phyloP scores from a whole-genome alignment of 345 rosid genomes.

The Lepidium didymum region DNA sequence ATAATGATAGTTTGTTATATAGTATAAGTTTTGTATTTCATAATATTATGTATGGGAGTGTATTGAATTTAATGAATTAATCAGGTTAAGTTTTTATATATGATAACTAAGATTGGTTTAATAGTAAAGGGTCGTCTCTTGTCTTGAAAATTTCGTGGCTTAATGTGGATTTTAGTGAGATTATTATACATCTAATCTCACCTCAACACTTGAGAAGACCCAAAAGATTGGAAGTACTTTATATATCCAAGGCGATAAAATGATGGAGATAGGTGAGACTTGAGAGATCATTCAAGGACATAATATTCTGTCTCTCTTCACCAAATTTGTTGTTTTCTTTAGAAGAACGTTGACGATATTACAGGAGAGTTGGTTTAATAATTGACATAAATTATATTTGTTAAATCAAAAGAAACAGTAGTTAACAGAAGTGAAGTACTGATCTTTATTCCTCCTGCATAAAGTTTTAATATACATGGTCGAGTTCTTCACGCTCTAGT shows the following conservation, averaged over 20 bases:
- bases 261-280: conserved; percentile 10
- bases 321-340: conserved; percentile 8
- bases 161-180: conserved; percentile 3
- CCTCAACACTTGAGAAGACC: neutral
- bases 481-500: too few species aligned
- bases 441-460: too few species aligned
- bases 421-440: neutral
- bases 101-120: neutral
- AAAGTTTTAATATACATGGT: too few species aligned
- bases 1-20: neutral
- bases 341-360: conserved; percentile 20
- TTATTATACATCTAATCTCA: conserved; percentile 1
- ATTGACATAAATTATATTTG: conserved; percentile 1
- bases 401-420: neutral
- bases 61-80: neutral
- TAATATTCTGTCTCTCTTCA: conserved; percentile 22
- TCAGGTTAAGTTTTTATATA: neutral
- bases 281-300: neutral
- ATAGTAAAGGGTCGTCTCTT: neutral
- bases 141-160: neutral
- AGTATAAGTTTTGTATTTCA: neutral
- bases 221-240: conserved; percentile 1
- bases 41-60: neutral
- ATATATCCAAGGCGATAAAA: neutral
- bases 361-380: conserved; percentile 13